A percentile compares a stretch with the other conserved stretches of the same genome.
Conservation (phyloP, 2,329 filamentous ascomycete genomes). For the Diaporthe aspalathi region DNA sequence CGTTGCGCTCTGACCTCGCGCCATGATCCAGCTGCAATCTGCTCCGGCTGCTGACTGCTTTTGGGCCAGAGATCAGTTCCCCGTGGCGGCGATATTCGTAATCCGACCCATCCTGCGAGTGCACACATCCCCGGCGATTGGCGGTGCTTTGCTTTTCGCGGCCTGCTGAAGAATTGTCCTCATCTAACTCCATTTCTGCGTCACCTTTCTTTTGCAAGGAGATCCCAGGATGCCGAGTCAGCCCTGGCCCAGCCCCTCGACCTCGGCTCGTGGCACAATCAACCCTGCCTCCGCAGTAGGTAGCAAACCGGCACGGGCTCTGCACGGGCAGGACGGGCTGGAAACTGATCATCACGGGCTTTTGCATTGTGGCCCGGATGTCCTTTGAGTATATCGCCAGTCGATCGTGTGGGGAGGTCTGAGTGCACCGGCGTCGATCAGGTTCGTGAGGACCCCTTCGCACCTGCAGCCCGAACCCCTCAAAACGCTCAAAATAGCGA, state of each 20-base stretch:
- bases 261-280: constrained; percentile 16
- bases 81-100: constrained; percentile 17
- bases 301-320: not conserved
- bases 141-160: constrained; percentile 9
- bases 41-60: not conserved
- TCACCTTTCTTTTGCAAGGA: not conserved
- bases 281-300: not conserved
- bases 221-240: not conserved
- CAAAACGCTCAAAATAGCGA: constrained; percentile 13
- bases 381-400: constrained; percentile 6
- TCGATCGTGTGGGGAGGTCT: constrained; percentile 26
- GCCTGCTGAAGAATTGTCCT: constrained; percentile 26
- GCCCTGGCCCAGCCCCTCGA: not conserved
- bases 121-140: constrained; percentile 14
- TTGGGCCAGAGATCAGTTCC: not conserved
- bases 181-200: constrained; percentile 21
- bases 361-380: not conserved
- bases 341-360: not conserved
- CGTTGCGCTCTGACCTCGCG: constrained; percentile 29
- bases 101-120: constrained; percentile 12
- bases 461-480: not conserved
- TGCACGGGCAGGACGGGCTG: no score
- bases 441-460: constrained; percentile 11
- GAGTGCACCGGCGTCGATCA: constrained; percentile 10
- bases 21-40: constrained; percentile 30